Evolutionary conservation across 1,284 basidiomycete genomes (phyloP).

Genomic region (Puccinia novopanici): DNA sequence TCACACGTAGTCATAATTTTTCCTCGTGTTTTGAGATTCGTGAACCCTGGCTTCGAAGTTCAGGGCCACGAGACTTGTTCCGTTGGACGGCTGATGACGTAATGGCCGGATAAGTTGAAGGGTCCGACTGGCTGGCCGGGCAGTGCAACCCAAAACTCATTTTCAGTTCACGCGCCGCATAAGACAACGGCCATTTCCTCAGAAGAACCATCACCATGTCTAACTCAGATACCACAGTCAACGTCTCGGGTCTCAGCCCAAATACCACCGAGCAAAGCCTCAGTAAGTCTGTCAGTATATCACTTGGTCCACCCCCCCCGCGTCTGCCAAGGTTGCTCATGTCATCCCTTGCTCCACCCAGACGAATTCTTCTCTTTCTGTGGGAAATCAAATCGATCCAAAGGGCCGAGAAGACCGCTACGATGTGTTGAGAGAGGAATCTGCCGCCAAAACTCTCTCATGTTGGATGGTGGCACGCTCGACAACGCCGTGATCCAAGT

Average conservation of each 20-base stretch:
- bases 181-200: too few species aligned
- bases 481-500: conserved; percentile 64
- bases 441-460: conserved; percentile 75
- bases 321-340: background rate
- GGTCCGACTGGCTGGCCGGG: too few species aligned
- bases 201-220: conserved; percentile 25
- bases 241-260: conserved; percentile 67
- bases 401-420: conserved; percentile 40
- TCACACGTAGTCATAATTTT: too few species aligned
- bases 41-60: too few species aligned
- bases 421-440: conserved; percentile 66
- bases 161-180: too few species aligned
- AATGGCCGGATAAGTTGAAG: too few species aligned
- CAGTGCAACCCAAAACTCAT: too few species aligned
- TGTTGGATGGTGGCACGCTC: conserved; percentile 60
- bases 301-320: background rate
- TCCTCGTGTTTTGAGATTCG: too few species aligned
- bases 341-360: background rate
- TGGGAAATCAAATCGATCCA: conserved; percentile 45
- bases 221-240: conserved; percentile 6
- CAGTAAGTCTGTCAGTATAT: conserved; percentile 75
- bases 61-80: too few species aligned
- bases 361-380: conserved; percentile 50
- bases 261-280: conserved; percentile 68
- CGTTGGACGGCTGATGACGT: too few species aligned